These are phyloP conservation scores for Thoreauomyces humboldtii DNA, from an alignment of 192 early-diverging fungal species.

Conservation along the genomic window DNA sequence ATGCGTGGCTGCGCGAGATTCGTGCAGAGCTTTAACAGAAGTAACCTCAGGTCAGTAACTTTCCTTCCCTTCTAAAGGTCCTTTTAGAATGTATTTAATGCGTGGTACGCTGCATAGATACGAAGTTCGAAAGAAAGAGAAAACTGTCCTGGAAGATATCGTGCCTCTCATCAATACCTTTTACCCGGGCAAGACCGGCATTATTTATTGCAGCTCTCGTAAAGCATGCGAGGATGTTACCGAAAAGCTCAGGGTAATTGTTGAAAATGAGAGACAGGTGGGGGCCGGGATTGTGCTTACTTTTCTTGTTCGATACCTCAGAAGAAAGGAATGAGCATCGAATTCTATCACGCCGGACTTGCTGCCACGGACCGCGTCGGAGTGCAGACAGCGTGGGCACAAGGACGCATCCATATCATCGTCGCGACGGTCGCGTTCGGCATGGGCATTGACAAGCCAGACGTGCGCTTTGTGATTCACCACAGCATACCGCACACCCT, in stretches of 20 bases:
- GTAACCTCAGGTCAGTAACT: slow-evolving; percentile 73
- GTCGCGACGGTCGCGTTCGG: slow-evolving; percentile 97
- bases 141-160: slow-evolving; percentile 70
- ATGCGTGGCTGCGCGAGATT: slow-evolving; percentile 70
- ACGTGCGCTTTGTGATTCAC: slow-evolving; percentile 95
- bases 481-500: slow-evolving; percentile 83
- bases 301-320: too few relatives aligned
- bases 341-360: slow-evolving; percentile 88
- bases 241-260: slow-evolving; percentile 56
- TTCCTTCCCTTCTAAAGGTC: too few relatives aligned
- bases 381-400: slow-evolving; percentile 84
- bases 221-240: slow-evolving; percentile 79
- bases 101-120: too few relatives aligned
- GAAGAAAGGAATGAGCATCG: slow-evolving; percentile 56
- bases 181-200: slow-evolving; percentile 73
- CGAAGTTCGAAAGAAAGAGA: slow-evolving; percentile 57
- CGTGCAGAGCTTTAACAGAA: slow-evolving; percentile 85
- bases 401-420: slow-evolving; percentile 72
- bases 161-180: slow-evolving; percentile 61
- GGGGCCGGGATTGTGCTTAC: too few relatives aligned
- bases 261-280: too few relatives aligned
- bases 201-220: slow-evolving; percentile 87
- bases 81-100: too few relatives aligned
- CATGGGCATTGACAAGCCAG: slow-evolving; percentile 93
- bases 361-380: slow-evolving; percentile 70